Evolutionary conservation across 2,329 filamentous ascomycete genomes (phyloP), one percentile per base, ranked within the genome.

Genomic region (Ophiostoma fasciatum): DNA sequence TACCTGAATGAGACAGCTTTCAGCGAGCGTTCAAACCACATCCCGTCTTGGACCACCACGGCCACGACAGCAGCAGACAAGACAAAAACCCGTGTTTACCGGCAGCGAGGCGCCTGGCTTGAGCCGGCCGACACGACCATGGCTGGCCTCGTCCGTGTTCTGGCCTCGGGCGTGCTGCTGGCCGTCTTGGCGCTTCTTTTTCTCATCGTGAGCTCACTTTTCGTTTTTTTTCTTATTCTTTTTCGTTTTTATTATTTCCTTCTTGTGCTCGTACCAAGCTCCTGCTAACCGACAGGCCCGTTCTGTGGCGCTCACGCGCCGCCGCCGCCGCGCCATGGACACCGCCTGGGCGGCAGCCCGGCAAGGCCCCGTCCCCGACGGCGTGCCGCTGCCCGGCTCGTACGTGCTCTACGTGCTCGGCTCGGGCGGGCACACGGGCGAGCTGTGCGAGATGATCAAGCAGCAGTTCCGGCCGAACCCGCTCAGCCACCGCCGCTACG

Each of bases 401-500:
- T 70, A 87, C 54, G 63, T 85, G 36, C 63, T 93, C 22, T 71
- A 93, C 44, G 77, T 96, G 19, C 78, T 96, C 18, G 90, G 90
- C 35, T 92, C 82, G 3, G 90, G 90, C 22, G 90, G 90, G 1
- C 90, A 98, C 58, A 94, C 90, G 1, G 78, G 84, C 32, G 90
- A 98, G 58, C 93, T 98, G 81, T 66, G 94, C 43, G 75, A 79
- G 50, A 81, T 94, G 62, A 72, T 98, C 47, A 62, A 64, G 38
- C 61, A 64, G 46, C 70, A 68, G 45, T 71, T 69, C 50, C 63
- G 62, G 39, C 57, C 58, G 27, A 64, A 63, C 44, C 30, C 53
- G 36, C 52, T 56, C 49, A 58, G 77, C 58, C 77, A 82, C 48
- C 72, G 90, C 19, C 88, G 83, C 20, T 98, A 93, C 55, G 60